A percentile compares a stretch with the other conserved stretches of the same genome.
These are phyloP conservation scores for Agrocybe pediades DNA, from an alignment of 768 basidiomycete genomes.

Conservation along the genomic window DNA sequence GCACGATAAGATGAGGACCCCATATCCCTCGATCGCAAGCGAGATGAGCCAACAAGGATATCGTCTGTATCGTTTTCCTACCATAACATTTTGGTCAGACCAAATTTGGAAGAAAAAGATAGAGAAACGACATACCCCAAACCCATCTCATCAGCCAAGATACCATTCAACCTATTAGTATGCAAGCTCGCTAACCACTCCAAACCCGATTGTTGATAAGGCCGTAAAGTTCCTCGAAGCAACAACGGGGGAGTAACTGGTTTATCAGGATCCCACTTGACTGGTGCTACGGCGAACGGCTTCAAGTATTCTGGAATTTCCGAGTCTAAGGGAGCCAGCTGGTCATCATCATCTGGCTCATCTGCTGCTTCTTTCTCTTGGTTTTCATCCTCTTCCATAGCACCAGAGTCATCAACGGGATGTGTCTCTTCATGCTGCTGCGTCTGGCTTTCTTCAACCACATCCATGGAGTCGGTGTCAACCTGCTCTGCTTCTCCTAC, in stretches of 20 bases:
- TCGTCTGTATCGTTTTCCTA: conserved; percentile 97
- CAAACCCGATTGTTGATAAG: conserved; percentile 91
- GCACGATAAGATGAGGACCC: conserved; percentile 88
- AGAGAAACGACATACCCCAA: conserved; percentile 63
- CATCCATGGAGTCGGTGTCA: not conserved
- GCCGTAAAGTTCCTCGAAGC: conserved; percentile 84
- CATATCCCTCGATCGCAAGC: conserved; percentile 89
- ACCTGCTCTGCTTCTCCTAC: not conserved
- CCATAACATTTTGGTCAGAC: conserved; percentile 2
- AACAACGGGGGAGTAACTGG: conserved; percentile 69
- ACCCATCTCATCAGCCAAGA: conserved; percentile 94
- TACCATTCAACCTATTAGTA: conserved; percentile 77
- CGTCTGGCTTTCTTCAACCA: not conserved
- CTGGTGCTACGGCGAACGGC: conserved; percentile 70
- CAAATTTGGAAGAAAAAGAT: not conserved
- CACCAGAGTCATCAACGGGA: not conserved
- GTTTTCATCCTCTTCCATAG: conserved; percentile 1
- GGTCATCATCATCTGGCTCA: conserved; percentile 8
- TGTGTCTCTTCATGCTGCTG: not conserved
- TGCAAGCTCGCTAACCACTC: conserved; percentile 95
- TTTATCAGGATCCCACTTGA: conserved; percentile 63
- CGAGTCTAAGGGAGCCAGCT: not conserved
- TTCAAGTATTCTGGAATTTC: conserved; percentile 58
- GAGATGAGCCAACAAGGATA: conserved; percentile 89
- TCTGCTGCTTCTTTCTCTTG: not conserved